These are phyloP conservation scores for Aspergillus ellipticus DNA, from an alignment of 495 filamentous ascomycete species.

Conservation along the genomic window DNA sequence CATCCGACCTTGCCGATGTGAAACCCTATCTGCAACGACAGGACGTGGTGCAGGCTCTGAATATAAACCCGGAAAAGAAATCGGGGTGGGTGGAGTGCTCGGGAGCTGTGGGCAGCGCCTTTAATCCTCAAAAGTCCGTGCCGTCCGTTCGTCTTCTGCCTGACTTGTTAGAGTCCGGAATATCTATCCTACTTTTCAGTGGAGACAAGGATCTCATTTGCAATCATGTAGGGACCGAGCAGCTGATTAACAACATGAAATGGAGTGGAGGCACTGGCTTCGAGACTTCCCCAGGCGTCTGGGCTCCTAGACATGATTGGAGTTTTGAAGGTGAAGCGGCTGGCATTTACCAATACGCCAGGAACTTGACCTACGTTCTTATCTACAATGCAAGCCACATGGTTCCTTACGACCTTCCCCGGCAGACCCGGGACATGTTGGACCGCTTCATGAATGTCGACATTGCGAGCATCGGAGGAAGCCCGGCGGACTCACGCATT, in stretches of 20 bases:
- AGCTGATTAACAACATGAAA: conserved; percentile 83
- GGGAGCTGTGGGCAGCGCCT: conserved; percentile 66
- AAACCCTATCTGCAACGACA: conserved; percentile 77
- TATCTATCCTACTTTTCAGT: conserved; percentile 83
- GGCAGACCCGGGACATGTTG: conserved; percentile 89
- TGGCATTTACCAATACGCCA: conserved; percentile 88
- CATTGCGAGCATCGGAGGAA: conserved; percentile 84
- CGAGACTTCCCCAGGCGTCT: conserved; percentile 81
- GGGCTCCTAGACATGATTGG: conserved; percentile 90
- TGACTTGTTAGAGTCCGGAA: conserved; percentile 61
- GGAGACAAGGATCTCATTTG: conserved; percentile 94
- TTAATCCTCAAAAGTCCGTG: conserved; percentile 62
- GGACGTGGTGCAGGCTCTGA: conserved; percentile 77
- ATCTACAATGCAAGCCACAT: conserved; percentile 97
- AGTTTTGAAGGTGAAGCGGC: conserved; percentile 88
- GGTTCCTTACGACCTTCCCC: conserved; percentile 91
- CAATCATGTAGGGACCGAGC: conserved; percentile 93
- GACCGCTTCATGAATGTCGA: conserved; percentile 95
- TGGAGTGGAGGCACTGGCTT: conserved; percentile 92
- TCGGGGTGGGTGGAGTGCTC: conserved; percentile 91
- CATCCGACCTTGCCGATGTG: conserved; percentile 71
- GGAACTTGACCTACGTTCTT: conserved; percentile 91
- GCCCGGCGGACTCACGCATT: conserved; percentile 77
- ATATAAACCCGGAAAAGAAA: conserved; percentile 76
- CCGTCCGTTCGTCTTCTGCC: conserved; percentile 76